Evolutionary conservation across 306 rosid species (phyloP), one percentile per base, ranked within the genome.

Genomic region (Pueraria montana): DNA sequence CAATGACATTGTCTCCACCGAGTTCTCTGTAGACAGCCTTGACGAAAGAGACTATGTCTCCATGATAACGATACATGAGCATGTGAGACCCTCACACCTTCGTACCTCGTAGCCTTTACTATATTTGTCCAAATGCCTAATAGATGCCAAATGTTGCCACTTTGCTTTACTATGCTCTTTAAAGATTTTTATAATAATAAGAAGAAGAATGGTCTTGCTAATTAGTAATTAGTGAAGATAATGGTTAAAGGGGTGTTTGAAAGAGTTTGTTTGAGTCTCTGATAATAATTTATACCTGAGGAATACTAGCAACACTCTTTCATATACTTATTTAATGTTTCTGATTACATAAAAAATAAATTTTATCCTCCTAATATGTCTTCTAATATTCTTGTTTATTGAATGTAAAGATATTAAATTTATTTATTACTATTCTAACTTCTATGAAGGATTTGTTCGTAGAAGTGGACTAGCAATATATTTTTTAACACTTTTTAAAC

Each of bases 21-120:
- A 43, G 4, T 77, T 83, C 26, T 81, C 43, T 67, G 62, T n/a
- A 78, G 82, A 81, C 59, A 77, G 84, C 85, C 52, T 84, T 43
- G 87, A 84, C 81, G 84, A 58, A 18, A 36, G 88, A 46, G 79
- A 88, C 82, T 58, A 11, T 83, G 91, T 84, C 93, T 76, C 83
- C 90, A 61, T 68, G 68, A 84, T 50, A 72, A 72, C 84, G 21
- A 78, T 76, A 74, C 90, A 74, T 53, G 23, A 2, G 61, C 91
- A 86, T 62, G 87, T 84, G 87, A 71, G 46, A 56, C 27, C 63
- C 59, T 65, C 49, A 45, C 20, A 36, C 46, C 49, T 72, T 6
- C 77, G 87, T 42, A 61, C 72, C 68, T 61, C 38, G 46, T 30
- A 18, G 43, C 23, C 64, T 49, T 30, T 68, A 11, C 74, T 5